Conservation (phyloP, 805 yeast species). For the Starmerella floricola region DNA sequence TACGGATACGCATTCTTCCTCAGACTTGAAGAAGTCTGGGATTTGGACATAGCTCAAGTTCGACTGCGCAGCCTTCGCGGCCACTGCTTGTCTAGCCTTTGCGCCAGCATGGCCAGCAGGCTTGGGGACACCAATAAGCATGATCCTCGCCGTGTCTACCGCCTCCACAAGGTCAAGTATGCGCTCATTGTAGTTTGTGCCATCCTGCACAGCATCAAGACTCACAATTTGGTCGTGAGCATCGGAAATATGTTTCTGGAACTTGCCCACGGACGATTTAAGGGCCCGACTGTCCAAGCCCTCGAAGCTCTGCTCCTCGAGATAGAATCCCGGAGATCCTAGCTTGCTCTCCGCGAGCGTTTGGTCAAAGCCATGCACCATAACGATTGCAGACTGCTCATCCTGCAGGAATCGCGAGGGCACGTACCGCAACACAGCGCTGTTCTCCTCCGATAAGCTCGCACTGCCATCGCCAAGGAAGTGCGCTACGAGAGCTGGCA, state of each 20-base stretch:
- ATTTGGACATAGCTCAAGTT: neutral
- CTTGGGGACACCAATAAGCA: slow-evolving; percentile 20
- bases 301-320: slow-evolving; percentile 6
- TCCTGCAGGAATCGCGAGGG: slow-evolving; percentile 19
- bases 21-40: slow-evolving; percentile 20
- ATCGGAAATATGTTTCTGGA: neutral
- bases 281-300: neutral
- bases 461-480: slow-evolving; percentile 18
- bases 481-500: slow-evolving; percentile 17
- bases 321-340: slow-evolving; percentile 17
- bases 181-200: neutral
- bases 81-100: too few species aligned
- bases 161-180: neutral
- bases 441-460: slow-evolving; percentile 4
- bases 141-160: slow-evolving; percentile 1
- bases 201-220: slow-evolving; percentile 2
- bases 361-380: slow-evolving; percentile 17
- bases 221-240: neutral
- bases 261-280: neutral
- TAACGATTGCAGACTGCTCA: slow-evolving; percentile 16
- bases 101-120: too few species aligned
- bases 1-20: slow-evolving; percentile 26
- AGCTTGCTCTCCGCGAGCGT: slow-evolving; percentile 11
- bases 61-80: too few species aligned
- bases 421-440: slow-evolving; percentile 12